Percentiles rank a stretch among this genome's conserved stretches.
These are phyloP conservation scores for Cenchrus purpureus DNA, from an alignment of 176 grass and related monocot species.

Conservation along the genomic window DNA sequence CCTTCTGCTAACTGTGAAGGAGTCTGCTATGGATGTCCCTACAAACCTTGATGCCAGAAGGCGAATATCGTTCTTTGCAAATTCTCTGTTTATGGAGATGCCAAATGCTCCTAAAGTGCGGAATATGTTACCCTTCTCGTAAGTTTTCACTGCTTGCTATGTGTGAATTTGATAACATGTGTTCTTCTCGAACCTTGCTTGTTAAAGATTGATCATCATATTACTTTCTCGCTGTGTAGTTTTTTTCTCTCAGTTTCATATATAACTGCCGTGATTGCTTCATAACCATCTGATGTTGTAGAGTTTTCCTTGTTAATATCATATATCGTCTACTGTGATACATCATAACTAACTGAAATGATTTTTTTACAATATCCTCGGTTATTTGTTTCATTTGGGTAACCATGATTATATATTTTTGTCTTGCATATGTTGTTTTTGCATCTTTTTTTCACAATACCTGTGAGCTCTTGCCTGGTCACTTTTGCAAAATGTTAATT, in stretches of 20 bases:
- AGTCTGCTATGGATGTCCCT: constrained; percentile 99
- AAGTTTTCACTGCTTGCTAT: constrained; percentile 55
- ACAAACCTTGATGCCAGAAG: constrained; percentile 93
- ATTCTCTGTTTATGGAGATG: constrained; percentile 99
- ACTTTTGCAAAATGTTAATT: constrained; percentile 10
- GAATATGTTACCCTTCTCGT: constrained; percentile 98
- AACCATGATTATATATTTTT: constrained; percentile 9
- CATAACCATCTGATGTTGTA: not conserved
- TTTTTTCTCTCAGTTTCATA: constrained; percentile 13
- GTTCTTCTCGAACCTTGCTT: constrained; percentile 12
- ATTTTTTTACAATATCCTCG: not conserved
- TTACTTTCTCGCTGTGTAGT: not conserved
- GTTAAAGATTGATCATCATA: constrained; percentile 2
- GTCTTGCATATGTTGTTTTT: not conserved
- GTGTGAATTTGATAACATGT: not conserved
- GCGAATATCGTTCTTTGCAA: constrained; percentile 95
- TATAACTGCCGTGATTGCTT: constrained; percentile 3
- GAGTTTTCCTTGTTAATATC: constrained; percentile 4
- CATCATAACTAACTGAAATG: not conserved
- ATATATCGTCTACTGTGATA: not conserved
- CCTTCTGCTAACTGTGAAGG: constrained; percentile 90
- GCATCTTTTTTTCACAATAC: not conserved
- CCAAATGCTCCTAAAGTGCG: constrained; percentile 95
- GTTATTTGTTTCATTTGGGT: constrained; percentile 23
- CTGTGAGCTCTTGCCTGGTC: not conserved